A percentile compares a stretch with the other conserved stretches of the same genome.
These are phyloP conservation scores for Chrysanthemum lavandulifolium DNA, from an alignment of 129 eudicot species.

Conservation along the genomic window DNA sequence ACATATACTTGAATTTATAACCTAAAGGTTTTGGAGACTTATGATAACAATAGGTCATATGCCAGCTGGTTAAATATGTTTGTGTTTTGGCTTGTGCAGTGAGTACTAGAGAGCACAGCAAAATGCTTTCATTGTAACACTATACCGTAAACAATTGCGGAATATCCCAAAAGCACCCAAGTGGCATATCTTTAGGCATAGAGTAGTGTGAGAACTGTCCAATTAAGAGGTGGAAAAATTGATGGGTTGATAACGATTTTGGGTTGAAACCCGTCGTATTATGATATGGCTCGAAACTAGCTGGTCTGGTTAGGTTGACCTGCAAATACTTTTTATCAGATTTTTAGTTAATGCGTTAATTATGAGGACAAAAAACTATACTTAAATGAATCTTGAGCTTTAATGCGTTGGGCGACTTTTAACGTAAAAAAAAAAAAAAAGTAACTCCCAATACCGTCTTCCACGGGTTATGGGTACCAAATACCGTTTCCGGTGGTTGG, in stretches of 20 bases:
- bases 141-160: background rate
- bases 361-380: background rate
- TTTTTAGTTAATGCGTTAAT: background rate
- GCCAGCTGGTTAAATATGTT: conserved; percentile 9
- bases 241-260: background rate
- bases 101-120: background rate
- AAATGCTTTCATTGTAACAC: background rate
- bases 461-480: too few species aligned
- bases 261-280: background rate
- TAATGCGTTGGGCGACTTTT: background rate
- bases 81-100: background rate
- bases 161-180: background rate
- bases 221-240: background rate
- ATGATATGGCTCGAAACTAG: background rate
- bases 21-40: background rate
- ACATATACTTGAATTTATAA: background rate
- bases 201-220: background rate
- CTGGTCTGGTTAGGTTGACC: background rate
- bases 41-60: background rate
- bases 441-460: too few species aligned
- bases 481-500: too few species aligned
- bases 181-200: background rate
- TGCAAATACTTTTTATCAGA: background rate
- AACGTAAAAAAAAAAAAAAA: background rate
- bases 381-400: background rate